These are phyloP conservation scores for Sphenostylis stenocarpa DNA, from an alignment of 306 rosid species.

Conservation along the genomic window DNA sequence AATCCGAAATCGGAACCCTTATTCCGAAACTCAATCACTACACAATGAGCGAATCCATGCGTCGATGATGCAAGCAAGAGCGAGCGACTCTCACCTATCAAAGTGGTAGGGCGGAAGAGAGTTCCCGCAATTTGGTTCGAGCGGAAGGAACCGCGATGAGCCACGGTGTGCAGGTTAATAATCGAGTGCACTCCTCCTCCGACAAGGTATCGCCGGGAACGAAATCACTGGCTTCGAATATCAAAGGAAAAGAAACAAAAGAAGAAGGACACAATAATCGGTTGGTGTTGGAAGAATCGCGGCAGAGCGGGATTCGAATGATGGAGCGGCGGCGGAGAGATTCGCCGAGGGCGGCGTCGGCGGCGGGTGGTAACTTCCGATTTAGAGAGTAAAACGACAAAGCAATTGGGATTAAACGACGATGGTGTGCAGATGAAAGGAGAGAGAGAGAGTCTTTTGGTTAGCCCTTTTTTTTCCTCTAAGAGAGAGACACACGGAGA, in stretches of 20 bases:
- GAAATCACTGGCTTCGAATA: conserved; percentile 46
- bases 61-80: conserved; percentile 39
- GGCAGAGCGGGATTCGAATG: conserved; percentile 17
- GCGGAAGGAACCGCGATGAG: conserved; percentile 7
- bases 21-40: conserved; percentile 40
- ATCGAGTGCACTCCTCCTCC: conserved; percentile 53
- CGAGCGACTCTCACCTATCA: conserved; percentile 54
- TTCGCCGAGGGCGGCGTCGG: conserved; percentile 40
- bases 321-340: conserved; percentile 24
- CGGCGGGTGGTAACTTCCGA: conserved; percentile 43
- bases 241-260: neutral
- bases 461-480: conserved; percentile 16
- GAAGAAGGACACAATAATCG: conserved; percentile 22
- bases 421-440: conserved; percentile 40
- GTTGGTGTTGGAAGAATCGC: conserved; percentile 15
- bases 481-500: conserved; percentile 26
- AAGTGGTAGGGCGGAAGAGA: conserved; percentile 28
- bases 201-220: conserved; percentile 46
- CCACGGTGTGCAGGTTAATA: conserved; percentile 44
- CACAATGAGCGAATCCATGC: conserved; percentile 47
- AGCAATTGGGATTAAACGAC: conserved; percentile 55
- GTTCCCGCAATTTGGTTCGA: conserved; percentile 41
- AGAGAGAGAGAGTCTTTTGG: conserved; percentile 37
- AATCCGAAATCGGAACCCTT: conserved; percentile 55
- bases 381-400: conserved; percentile 50